Percentiles rank a stretch among this genome's conserved stretches.
phyloP scores from a whole-genome alignment of 176 grass and related monocot species.

The Rhynchospora tenuis region DNA sequence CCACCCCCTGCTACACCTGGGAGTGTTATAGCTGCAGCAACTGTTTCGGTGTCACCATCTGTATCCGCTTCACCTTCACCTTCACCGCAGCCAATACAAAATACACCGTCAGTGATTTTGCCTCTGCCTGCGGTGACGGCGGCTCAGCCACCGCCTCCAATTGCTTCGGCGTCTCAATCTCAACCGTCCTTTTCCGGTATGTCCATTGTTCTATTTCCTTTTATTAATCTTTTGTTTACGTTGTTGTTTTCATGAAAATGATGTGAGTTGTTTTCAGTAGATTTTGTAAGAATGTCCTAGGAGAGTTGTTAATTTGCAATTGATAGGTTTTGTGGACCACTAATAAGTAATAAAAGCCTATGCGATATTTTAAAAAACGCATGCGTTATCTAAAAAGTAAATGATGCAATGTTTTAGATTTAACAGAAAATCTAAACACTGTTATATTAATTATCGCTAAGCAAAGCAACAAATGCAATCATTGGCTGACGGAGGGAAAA shows the following conservation, averaged over 20 bases:
- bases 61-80: constrained; percentile 29
- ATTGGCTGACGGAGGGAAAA: neutral
- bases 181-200: constrained; percentile 94
- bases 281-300: neutral
- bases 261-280: neutral
- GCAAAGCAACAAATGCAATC: constrained; percentile 17
- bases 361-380: neutral
- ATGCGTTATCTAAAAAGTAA: constrained; percentile 5
- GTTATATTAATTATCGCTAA: constrained; percentile 4
- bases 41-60: constrained; percentile 6
- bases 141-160: constrained; percentile 13
- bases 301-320: constrained; percentile 7
- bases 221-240: constrained; percentile 22
- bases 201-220: constrained; percentile 29
- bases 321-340: neutral
- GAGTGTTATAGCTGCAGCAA: constrained; percentile 1
- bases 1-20: neutral
- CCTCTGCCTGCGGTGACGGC: constrained; percentile 17
- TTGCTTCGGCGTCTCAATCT: constrained; percentile 18
- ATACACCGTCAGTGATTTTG: constrained; percentile 10
- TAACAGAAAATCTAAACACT: neutral
- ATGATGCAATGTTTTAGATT: constrained; percentile 19
- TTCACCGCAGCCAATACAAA: neutral
- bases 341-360: neutral
- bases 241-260: constrained; percentile 2